These are phyloP conservation scores for Thraustotheca clavata DNA, from an alignment of 352 stramenopile genomes.

Conservation along the genomic window DNA sequence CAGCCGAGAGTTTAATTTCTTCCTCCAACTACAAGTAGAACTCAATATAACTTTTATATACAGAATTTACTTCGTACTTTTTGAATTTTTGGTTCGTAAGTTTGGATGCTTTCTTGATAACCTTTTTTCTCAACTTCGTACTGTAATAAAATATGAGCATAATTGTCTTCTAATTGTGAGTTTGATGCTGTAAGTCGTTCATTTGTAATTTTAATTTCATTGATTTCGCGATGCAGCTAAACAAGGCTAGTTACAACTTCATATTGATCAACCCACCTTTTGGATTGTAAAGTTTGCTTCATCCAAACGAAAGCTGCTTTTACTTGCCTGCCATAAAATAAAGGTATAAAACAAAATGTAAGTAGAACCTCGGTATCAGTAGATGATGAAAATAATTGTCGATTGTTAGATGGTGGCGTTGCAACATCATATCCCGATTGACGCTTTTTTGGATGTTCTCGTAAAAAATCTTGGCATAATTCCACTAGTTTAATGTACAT, in stretches of 20 bases:
- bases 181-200: slow-evolving; percentile 51
- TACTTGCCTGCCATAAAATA: neutral
- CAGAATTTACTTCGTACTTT: neutral
- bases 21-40: slow-evolving; percentile 45
- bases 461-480: slow-evolving; percentile 22
- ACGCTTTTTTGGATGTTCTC: neutral
- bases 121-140: slow-evolving; percentile 64
- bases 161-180: slow-evolving; percentile 67
- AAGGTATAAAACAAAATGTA: neutral
- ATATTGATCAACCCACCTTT: slow-evolving; percentile 26
- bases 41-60: neutral
- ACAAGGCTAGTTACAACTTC: neutral
- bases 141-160: slow-evolving; percentile 48
- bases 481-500: slow-evolving; percentile 49
- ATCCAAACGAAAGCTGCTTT: slow-evolving; percentile 26
- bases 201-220: slow-evolving; percentile 48
- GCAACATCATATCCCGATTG: neutral
- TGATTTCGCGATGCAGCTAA: slow-evolving; percentile 48
- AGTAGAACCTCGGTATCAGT: neutral
- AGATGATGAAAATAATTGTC: neutral
- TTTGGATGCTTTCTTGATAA: slow-evolving; percentile 57
- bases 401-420: neutral
- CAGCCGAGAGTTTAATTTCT: slow-evolving; percentile 37
- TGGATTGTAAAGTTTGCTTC: slow-evolving; percentile 59
- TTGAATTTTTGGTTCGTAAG: slow-evolving; percentile 7